Base-by-base conservation (phyloP, 208 protist genomes). In the Wallacemonas sp. region DNA sequence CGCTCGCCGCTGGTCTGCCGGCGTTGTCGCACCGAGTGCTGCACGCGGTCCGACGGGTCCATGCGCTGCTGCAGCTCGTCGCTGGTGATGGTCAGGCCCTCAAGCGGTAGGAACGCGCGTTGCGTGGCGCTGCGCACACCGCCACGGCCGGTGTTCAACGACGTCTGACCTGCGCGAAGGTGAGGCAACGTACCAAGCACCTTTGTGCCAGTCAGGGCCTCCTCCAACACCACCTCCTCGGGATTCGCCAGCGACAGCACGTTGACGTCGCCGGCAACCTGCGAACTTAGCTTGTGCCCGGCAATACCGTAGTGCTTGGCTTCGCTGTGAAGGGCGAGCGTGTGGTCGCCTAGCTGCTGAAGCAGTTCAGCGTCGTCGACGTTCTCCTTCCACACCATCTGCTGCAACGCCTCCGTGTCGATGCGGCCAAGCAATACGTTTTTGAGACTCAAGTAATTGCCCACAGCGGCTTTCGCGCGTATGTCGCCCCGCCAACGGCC, bases 401-500 rank as follows among this genome's bases (percentile, higher is more conserved):
- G 71, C 69, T 76, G 63, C 52, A 89, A 67, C 19, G 68, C 71
- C 30, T 71, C 66, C 1, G 50, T 75, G 73, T 76, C 78, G 24
- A 78, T 81, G 26, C 68, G 70, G 45, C 78, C 79, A 21, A 85
- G 54, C 50, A 92, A 69, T 3, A 89, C 63, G 55, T 78, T 81
- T 48, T 85, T 82, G 45, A 94, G 61, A 36, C 73, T 87, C 38
- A 81, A 58, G 73, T 89, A 94, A 62, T 94, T 94, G 32, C 89
- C 89, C 2, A 91, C 79, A 3, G 81, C 76, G 9, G 78, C 76
- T 52, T 86, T 85, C 41, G 78, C 69, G n/a, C 83, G 83, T 4
- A 94, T 66, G 52, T 94, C 84, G 33, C 84, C 88, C 22, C 77
- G 71, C 83, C 86, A 95, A 27, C 86, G 78, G 1, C 82, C 85